Conservation (phyloP, 148 eudicot genomes). For the Oxyria digyna region DNA sequence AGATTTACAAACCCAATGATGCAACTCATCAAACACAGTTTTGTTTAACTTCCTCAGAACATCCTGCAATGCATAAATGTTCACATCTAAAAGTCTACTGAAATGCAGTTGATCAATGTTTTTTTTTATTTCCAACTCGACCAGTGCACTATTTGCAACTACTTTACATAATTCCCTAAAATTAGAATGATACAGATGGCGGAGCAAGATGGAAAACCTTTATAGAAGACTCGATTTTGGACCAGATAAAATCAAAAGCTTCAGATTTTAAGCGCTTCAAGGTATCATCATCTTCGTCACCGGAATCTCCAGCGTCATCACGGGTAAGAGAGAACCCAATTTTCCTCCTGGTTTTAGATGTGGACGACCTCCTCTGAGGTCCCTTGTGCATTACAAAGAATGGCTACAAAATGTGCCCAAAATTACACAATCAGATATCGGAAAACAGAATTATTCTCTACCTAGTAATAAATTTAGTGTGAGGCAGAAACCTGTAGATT, state of each 20-base stretch:
- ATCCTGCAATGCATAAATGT: slow-evolving; percentile 32
- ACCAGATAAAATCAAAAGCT: slow-evolving; percentile 47
- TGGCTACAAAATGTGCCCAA: no score
- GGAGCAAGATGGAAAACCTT: slow-evolving; percentile 23
- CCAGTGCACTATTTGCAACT: background rate
- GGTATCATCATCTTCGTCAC: background rate
- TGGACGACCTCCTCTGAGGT: no score
- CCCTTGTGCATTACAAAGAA: no score
- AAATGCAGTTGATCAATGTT: background rate
- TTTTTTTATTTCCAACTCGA: background rate
- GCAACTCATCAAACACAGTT: slow-evolving; percentile 43
- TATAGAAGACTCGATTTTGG: slow-evolving; percentile 44
- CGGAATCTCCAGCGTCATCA: background rate
- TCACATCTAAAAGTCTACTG: background rate
- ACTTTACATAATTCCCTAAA: background rate
- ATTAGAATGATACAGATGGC: no score
- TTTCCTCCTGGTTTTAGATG: no score
- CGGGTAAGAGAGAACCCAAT: no score
- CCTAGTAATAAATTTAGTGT: no score
- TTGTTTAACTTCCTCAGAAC: slow-evolving; percentile 48
- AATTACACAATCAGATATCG: no score
- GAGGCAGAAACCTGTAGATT: no score
- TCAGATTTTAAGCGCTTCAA: background rate
- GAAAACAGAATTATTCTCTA: no score
- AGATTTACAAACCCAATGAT: slow-evolving; percentile 52